phyloP scores from a whole-genome alignment of 371 early-diverging fungal species.

The Coemansia sp. region DNA sequence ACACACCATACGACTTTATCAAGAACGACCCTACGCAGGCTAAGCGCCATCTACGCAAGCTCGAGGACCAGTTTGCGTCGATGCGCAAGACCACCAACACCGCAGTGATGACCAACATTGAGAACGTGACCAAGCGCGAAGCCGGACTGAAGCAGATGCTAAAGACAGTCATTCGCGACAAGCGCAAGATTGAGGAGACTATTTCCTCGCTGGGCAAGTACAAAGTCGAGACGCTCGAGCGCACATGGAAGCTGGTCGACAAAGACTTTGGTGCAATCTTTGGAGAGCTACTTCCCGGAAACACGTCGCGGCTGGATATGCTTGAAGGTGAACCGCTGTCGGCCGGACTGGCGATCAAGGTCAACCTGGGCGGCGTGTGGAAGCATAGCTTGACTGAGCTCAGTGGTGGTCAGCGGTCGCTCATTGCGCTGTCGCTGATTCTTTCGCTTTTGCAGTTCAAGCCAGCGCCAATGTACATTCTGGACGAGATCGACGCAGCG shows the following conservation, averaged over 20 bases:
- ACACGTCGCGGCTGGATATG: conserved; percentile 82
- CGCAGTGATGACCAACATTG: conserved; percentile 93
- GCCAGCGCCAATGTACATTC: conserved; percentile 99
- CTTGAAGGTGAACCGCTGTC: conserved; percentile 79
- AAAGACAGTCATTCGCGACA: conserved; percentile 85
- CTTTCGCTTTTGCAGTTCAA: conserved; percentile 97
- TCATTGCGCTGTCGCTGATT: conserved; percentile 92
- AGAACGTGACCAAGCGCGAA: conserved; percentile 91
- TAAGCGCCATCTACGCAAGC: conserved; percentile 66
- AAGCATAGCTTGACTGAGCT: conserved; percentile 96
- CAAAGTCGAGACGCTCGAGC: conserved; percentile 84
- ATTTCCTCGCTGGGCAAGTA: conserved; percentile 84
- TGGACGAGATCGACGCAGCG: conserved; percentile 99
- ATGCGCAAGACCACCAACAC: conserved; percentile 87
- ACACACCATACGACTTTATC: conserved; percentile 78
- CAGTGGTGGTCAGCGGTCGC: conserved; percentile 96
- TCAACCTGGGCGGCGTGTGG: conserved; percentile 97
- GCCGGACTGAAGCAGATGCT: conserved; percentile 79
- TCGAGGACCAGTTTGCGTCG: conserved; percentile 70
- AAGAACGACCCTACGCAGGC: conserved; percentile 68
- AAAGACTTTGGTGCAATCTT: conserved; percentile 96
- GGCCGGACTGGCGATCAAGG: conserved; percentile 91
- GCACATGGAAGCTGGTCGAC: conserved; percentile 91
- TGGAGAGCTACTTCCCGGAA: conserved; percentile 90
- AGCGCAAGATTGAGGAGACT: conserved; percentile 92